Percentiles rank a stretch among this genome's conserved stretches.
These are phyloP conservation scores for Letharia columbiana DNA, from an alignment of 495 filamentous ascomycete species.

Conservation along the genomic window DNA sequence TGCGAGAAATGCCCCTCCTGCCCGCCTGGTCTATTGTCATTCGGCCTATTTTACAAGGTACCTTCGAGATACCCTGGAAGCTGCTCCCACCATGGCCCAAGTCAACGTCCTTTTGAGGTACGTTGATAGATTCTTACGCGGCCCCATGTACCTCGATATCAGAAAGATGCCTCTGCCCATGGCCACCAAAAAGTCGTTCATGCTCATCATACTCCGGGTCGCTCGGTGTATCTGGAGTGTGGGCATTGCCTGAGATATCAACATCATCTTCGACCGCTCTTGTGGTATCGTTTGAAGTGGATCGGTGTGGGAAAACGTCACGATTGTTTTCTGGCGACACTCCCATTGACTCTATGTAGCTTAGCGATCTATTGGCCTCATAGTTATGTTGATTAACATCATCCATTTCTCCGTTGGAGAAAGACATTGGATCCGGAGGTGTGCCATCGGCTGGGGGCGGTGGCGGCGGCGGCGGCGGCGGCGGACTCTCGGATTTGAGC, in stretches of 20 bases:
- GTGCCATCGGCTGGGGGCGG: constrained; percentile 29
- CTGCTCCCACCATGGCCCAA: background rate
- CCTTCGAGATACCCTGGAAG: background rate
- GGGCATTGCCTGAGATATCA: constrained; percentile 3
- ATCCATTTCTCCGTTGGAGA: constrained; percentile 3
- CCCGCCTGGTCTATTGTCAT: background rate
- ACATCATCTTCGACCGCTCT: background rate
- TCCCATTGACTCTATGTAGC: background rate
- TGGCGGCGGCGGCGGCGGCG: constrained; percentile 38
- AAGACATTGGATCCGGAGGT: background rate
- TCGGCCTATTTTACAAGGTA: background rate
- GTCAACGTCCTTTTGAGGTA: background rate
- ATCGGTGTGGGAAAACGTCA: background rate
- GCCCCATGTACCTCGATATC: constrained; percentile 9
- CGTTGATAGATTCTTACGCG: background rate
- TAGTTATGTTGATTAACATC: background rate
- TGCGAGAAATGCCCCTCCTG: background rate
- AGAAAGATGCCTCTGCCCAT: background rate
- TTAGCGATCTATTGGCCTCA: background rate
- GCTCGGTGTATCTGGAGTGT: constrained; percentile 8
- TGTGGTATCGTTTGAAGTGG: background rate
- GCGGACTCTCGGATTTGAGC: constrained; percentile 29
- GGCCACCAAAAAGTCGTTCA: background rate
- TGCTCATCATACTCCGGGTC: constrained; percentile 2
- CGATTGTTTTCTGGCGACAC: background rate